Evolutionary conservation across 192 early-diverging fungal genomes (phyloP).

Genomic region (Coemansia sp.): DNA sequence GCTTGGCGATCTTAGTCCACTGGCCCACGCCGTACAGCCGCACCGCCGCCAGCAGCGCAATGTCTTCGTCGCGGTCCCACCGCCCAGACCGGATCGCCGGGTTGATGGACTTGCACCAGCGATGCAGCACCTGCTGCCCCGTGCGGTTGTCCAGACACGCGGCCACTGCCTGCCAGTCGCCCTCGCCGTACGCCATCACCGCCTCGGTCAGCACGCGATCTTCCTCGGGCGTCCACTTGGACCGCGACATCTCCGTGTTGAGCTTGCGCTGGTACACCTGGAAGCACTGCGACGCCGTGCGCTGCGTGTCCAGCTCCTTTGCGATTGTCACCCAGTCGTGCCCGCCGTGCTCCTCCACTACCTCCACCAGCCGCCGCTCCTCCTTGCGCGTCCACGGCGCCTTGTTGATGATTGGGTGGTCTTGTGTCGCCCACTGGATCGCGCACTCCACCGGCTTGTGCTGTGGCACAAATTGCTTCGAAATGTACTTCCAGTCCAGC

Average conservation of each 20-base stretch:
- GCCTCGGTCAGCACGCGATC: conserved; percentile 63
- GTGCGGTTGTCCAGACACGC: conserved; percentile 64
- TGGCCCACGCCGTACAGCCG: conserved; percentile 65
- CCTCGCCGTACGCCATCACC: conserved; percentile 66
- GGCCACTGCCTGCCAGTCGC: conserved; percentile 73
- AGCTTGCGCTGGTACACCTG: conserved; percentile 61
- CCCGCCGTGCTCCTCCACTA: conserved; percentile 51
- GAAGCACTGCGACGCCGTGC: conserved; percentile 76
- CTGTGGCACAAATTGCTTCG: conserved; percentile 59
- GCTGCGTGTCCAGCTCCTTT: conserved; percentile 60
- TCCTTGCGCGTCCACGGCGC: conserved; percentile 65
- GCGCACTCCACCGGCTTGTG: conserved; percentile 68
- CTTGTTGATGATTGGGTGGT: conserved; percentile 78
- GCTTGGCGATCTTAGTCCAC: conserved; percentile 71
- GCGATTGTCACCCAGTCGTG: conserved; percentile 72
- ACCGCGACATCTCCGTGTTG: conserved; percentile 45
- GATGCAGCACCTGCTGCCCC: conserved; percentile 69
- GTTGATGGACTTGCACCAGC: conserved; percentile 72
- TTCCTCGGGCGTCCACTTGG: conserved; percentile 70
- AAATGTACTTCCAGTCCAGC: conserved; percentile 52
- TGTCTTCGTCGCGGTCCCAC: conserved; percentile 71
- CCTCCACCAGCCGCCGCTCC: conserved; percentile 40
- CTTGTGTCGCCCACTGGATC: conserved; percentile 77
- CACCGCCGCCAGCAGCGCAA: conserved; percentile 62
- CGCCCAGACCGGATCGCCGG: conserved; percentile 64